Conservation (phyloP, 345 rosid species). For the Eutrema yunnanense region DNA sequence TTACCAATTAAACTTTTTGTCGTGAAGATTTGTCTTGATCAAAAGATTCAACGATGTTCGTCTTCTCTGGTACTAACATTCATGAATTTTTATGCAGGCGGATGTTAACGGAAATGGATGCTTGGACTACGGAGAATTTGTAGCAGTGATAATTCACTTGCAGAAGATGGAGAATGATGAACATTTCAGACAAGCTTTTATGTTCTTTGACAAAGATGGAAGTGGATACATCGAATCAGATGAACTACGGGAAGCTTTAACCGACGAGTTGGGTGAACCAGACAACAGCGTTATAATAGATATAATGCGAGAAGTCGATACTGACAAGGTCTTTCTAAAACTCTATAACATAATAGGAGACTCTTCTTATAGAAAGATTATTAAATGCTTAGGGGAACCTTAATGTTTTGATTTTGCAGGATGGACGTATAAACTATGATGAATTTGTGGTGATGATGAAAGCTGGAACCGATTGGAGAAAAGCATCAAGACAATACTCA, state of each 20-base stretch:
- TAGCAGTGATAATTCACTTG: conserved; percentile 93
- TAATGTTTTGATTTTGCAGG: conserved; percentile 38
- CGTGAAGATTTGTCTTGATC: neutral
- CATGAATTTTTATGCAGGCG: conserved; percentile 46
- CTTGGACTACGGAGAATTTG: conserved; percentile 89
- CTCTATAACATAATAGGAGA: neutral
- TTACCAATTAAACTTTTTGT: neutral
- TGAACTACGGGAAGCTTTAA: conserved; percentile 64
- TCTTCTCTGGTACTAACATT: conserved; percentile 1
- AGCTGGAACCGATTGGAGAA: conserved; percentile 99
- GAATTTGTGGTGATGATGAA: conserved; percentile 98
- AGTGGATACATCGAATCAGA: conserved; percentile 77
- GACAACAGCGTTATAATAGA: conserved; percentile 61
- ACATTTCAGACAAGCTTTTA: conserved; percentile 86
- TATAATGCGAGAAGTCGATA: conserved; percentile 95
- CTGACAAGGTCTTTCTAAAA: conserved; percentile 60
- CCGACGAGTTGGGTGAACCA: conserved; percentile 63
- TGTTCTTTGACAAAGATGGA: conserved; percentile 84
- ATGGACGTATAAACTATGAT: conserved; percentile 78
- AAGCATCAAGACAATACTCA: conserved; percentile 96
- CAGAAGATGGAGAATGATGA: conserved; percentile 98
- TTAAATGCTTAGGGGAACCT: neutral
- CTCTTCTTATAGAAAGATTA: neutral
- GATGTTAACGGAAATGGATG: conserved; percentile 93
- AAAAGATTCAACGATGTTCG: neutral